Conservation (phyloP, 257 asterid species). For the Solanum pinnatisectum region DNA sequence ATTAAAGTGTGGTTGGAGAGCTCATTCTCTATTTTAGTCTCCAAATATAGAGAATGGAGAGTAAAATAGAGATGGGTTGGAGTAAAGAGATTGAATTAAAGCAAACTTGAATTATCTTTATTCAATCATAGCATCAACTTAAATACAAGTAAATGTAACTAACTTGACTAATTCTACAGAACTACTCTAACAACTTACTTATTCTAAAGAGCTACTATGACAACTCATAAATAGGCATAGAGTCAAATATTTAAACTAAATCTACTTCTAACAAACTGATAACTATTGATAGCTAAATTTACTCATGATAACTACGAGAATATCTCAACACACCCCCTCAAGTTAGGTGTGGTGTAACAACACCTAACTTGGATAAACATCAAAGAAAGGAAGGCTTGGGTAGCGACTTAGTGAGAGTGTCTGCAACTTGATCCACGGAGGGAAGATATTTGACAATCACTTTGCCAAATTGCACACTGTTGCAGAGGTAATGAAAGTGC, state of each 20-base stretch:
- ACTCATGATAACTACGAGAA: background rate
- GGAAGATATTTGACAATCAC: background rate
- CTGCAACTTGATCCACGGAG: background rate
- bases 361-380: background rate
- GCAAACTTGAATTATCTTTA: background rate
- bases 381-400: too few species aligned
- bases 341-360: too few species aligned
- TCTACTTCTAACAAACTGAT: background rate
- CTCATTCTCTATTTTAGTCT: too few species aligned
- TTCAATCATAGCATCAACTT: background rate
- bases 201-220: background rate
- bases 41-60: background rate
- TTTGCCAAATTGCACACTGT: background rate
- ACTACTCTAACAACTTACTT: background rate
- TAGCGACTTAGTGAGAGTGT: background rate
- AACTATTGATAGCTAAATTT: background rate
- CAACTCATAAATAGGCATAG: background rate
- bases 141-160: background rate
- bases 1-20: background rate
- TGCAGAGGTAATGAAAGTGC: background rate
- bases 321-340: background rate
- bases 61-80: background rate
- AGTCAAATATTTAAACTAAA: background rate
- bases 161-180: background rate
- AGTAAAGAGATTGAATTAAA: background rate